A percentile compares a stretch with the other conserved stretches of the same genome.
Evolutionary conservation across 441 rosid species (phyloP).

Genomic region (Geranium incanum): DNA sequence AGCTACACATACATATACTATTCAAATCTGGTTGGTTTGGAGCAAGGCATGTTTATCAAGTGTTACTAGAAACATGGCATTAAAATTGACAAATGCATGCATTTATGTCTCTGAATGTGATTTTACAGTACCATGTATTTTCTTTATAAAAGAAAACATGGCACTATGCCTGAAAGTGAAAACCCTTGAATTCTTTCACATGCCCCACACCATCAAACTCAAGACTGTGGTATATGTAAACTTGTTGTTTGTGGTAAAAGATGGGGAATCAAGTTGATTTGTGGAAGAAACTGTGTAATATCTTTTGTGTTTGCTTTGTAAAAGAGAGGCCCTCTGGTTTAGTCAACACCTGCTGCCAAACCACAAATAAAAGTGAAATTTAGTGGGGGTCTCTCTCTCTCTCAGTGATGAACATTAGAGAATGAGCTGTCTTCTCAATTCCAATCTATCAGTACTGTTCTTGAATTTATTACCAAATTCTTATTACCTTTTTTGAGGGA

Average conservation of each 20-base stretch:
- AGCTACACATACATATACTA: too few relatives aligned
- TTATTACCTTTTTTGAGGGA: background rate
- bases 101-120: too few relatives aligned
- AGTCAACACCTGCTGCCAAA: background rate
- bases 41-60: too few relatives aligned
- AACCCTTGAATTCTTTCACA: too few relatives aligned
- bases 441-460: background rate
- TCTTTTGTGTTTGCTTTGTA: constrained; percentile 1
- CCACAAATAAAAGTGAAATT: background rate
- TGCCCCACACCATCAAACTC: background rate
- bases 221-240: background rate
- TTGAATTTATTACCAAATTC: background rate
- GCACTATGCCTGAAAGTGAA: too few relatives aligned
- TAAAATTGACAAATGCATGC: too few relatives aligned
- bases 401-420: background rate
- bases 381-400: background rate
- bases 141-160: too few relatives aligned
- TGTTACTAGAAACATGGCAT: too few relatives aligned
- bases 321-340: background rate
- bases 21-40: too few relatives aligned
- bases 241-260: background rate
- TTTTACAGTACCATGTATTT: too few relatives aligned
- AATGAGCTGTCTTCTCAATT: background rate
- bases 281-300: background rate
- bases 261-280: background rate